phyloP scores from a whole-genome alignment of 192 early-diverging fungal species.

The Coemansia aciculifera region DNA sequence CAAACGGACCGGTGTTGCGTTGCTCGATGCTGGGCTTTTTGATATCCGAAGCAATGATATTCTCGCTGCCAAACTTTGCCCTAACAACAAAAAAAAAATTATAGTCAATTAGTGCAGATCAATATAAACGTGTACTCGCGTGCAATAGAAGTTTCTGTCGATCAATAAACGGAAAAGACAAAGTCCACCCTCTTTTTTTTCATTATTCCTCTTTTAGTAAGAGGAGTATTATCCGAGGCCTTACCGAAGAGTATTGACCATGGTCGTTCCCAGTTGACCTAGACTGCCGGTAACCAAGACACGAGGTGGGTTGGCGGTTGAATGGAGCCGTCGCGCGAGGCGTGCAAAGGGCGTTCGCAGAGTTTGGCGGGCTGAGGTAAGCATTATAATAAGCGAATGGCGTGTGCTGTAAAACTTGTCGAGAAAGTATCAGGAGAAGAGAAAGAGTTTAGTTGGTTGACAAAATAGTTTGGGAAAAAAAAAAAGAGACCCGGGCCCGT shows the following conservation, averaged over 20 bases:
- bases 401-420: not conserved
- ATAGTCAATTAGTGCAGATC: not conserved
- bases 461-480: not conserved
- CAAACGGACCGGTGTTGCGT: constrained; percentile 60
- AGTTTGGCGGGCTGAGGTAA: not conserved
- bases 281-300: constrained; percentile 65
- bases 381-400: not conserved
- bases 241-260: constrained; percentile 62
- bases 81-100: constrained; percentile 14
- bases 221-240: not conserved
- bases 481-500: not conserved
- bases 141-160: not conserved
- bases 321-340: constrained; percentile 23
- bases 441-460: not conserved
- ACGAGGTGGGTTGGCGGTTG: constrained; percentile 48
- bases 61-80: constrained; percentile 61
- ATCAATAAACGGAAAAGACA: not conserved
- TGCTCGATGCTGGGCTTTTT: constrained; percentile 60
- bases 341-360: constrained; percentile 2
- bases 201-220: not conserved
- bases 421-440: not conserved
- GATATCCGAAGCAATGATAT: constrained; percentile 67
- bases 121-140: constrained; percentile 10
- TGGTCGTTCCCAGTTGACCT: constrained; percentile 65
- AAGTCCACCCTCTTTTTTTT: not conserved